These are phyloP conservation scores for Herpetomonas samuelpessoai DNA, from an alignment of 208 protist genomes.

Conservation along the genomic window DNA sequence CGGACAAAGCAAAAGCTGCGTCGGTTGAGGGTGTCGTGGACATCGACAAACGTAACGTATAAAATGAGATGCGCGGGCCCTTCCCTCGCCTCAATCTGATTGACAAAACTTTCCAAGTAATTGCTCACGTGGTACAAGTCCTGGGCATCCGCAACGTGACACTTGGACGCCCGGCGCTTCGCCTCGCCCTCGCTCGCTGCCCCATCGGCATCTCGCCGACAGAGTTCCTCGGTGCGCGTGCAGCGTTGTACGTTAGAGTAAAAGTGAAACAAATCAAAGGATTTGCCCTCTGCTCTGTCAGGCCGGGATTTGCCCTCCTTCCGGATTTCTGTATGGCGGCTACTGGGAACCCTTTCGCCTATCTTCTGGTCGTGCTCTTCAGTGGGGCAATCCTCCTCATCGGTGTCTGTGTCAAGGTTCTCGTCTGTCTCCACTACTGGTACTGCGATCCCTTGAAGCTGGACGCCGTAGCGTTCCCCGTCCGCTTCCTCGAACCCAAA, in stretches of 20 bases:
- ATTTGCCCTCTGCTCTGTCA: neutral
- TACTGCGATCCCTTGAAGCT: conserved; percentile 20
- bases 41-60: conserved; percentile 7
- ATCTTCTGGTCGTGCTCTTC: neutral
- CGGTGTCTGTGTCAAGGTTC: neutral
- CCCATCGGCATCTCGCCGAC: too few relatives aligned
- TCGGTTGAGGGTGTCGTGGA: neutral
- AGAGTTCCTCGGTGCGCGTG: neutral
- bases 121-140: neutral
- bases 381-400: neutral
- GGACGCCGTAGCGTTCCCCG: conserved; percentile 4
- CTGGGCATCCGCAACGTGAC: neutral
- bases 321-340: too few relatives aligned
- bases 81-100: conserved; percentile 1
- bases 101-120: neutral
- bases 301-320: neutral
- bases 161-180: neutral
- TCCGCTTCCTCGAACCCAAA: neutral
- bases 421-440: conserved; percentile 10
- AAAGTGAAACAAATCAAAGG: conserved; percentile 4
- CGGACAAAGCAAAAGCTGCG: conserved; percentile 15
- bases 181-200: neutral
- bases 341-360: too few relatives aligned
- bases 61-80: conserved; percentile 8
- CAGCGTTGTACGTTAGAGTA: neutral